Base-by-base conservation (phyloP, 2,329 filamentous ascomycete genomes). In the Scedosporium dehoogii region DNA sequence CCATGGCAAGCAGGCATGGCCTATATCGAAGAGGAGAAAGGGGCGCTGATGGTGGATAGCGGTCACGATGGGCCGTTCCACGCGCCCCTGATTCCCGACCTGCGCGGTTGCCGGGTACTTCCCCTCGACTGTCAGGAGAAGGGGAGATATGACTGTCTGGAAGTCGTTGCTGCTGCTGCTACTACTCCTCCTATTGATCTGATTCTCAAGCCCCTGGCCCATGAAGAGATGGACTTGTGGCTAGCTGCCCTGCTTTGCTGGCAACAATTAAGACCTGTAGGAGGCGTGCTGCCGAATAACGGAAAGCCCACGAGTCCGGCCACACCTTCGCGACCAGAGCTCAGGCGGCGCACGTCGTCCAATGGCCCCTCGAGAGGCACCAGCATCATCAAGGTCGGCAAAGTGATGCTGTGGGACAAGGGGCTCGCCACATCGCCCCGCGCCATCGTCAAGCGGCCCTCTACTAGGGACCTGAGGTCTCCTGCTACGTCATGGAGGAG, bases 331-430 rank as follows among this genome's bases (percentile, higher is more conserved):
- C 74, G 77, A 62, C 72, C 75, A 0, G 78, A 81, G 63, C 70
- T 79, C 62, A 77, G 73, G 60, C 76, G 78, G 60, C 76, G 78
- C 48, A 68, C 68, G 58, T 71, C 71, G 1, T 67, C 68, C 18
- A 71, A 75, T 44, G 72, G 69, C 48, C 60, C 59, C 23, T 23
- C 23, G 66, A 76, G 72, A 29, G 66, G 72, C 1, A 70, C 73
- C 1, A 94, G 88, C 62, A 94, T 97, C 67, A 97, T 97, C 78
- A 99, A 97, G 72, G 91, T 97, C 58, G 94, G 92, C 62, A 92
- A 92, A 71, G 85, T 96, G 71, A 87, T 92, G 70, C 81, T 96
- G 57, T 97, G 92, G 93, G 92, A 97, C 74, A 94, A 89, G 71
- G 88, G 87, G 1, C 70, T 77, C 6, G 79, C 84, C 12, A 74